phyloP scores from a whole-genome alignment of 805 yeast species.

The Saccharomyces eubayanus region DNA sequence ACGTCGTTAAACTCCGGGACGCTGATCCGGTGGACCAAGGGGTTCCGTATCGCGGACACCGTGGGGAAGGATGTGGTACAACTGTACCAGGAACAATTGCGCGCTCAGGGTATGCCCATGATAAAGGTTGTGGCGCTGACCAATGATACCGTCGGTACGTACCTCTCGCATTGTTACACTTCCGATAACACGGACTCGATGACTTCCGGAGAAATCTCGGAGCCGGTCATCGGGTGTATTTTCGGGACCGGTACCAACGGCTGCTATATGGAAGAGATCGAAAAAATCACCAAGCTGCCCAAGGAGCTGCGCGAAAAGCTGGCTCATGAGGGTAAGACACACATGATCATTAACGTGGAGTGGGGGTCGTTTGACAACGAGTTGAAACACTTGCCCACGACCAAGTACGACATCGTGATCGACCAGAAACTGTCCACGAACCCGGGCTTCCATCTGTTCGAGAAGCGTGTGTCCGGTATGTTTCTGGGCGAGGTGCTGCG shows the following conservation, averaged over 20 bases:
- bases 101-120: slow-evolving; percentile 43
- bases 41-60: slow-evolving; percentile 77
- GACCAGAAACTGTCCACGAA: slow-evolving; percentile 66
- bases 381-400: slow-evolving; percentile 63
- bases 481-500: slow-evolving; percentile 85
- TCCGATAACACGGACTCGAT: slow-evolving; percentile 41
- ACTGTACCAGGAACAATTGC: slow-evolving; percentile 61
- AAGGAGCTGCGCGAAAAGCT: slow-evolving; percentile 34
- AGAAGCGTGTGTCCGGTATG: slow-evolving; percentile 87
- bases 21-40: slow-evolving; percentile 93
- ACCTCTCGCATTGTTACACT: slow-evolving; percentile 78
- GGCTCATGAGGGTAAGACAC: slow-evolving; percentile 39
- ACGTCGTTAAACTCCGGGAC: slow-evolving; percentile 70
- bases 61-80: slow-evolving; percentile 77
- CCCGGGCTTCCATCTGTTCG: slow-evolving; percentile 84
- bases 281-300: slow-evolving; percentile 63
- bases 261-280: slow-evolving; percentile 76
- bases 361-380: slow-evolving; percentile 97
- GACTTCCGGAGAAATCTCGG: slow-evolving; percentile 51
- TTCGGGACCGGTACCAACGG: slow-evolving; percentile 98
- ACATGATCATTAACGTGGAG: slow-evolving; percentile 90
- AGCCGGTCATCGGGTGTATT: slow-evolving; percentile 79
- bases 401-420: slow-evolving; percentile 65
- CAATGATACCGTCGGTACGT: slow-evolving; percentile 93
- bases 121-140: slow-evolving; percentile 80